phyloP scores from a whole-genome alignment of 1,284 basidiomycete species.

The Tylopilus sp. region DNA sequence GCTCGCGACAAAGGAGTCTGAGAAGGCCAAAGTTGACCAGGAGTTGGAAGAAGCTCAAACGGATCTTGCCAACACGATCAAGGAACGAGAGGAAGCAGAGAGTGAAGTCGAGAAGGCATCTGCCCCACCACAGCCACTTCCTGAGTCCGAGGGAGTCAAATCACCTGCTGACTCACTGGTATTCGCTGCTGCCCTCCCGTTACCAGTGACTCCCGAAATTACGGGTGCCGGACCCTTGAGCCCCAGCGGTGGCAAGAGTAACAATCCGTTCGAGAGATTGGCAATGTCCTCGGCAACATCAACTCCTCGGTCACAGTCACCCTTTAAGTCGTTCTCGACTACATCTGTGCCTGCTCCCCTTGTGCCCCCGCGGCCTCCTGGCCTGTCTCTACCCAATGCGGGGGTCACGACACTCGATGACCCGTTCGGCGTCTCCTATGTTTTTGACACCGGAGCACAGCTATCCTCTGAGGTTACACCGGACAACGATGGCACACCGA shows the following conservation, averaged over 20 bases:
- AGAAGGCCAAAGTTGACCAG: constrained; percentile 66
- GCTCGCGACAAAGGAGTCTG: constrained; percentile 78
- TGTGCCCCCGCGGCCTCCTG: constrained; percentile 29
- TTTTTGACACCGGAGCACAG: constrained; percentile 32
- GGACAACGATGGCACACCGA: constrained; percentile 26
- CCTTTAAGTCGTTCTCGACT: constrained; percentile 51
- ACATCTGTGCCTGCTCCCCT: constrained; percentile 34
- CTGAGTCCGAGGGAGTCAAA: constrained; percentile 19
- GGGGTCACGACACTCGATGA: constrained; percentile 35
- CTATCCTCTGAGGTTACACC: constrained; percentile 21
- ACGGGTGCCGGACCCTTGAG: constrained; percentile 35
- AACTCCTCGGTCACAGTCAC: constrained; percentile 51
- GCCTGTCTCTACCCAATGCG: constrained; percentile 16
- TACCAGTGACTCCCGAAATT: constrained; percentile 65
- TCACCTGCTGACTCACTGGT: constrained; percentile 46
- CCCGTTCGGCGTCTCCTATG: constrained; percentile 59
- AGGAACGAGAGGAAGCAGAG: constrained; percentile 59
- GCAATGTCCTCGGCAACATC: constrained; percentile 44
- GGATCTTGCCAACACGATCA: constrained; percentile 50
- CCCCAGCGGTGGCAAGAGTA: constrained; percentile 60
- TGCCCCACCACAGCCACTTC: constrained; percentile 1
- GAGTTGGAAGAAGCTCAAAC: constrained; percentile 65
- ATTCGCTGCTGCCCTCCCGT: constrained; percentile 62
- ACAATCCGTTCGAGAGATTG: constrained; percentile 91
- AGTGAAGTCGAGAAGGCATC: constrained; percentile 41